Evolutionary conservation across 768 basidiomycete genomes (phyloP).

Genomic region (Ramaria rubella): DNA sequence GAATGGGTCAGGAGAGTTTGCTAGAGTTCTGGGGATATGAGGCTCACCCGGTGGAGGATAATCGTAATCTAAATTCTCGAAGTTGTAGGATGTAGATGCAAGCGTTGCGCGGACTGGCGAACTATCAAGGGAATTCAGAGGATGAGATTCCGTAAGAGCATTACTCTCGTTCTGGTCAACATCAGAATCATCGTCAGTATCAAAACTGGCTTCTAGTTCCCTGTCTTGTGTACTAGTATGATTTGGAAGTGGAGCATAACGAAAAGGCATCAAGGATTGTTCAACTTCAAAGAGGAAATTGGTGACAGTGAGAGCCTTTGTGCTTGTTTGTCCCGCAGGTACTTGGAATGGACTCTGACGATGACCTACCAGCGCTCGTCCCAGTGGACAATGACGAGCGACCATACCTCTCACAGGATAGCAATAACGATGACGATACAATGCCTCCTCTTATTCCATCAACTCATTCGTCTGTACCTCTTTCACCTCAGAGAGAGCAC

Average conservation of each 20-base stretch:
- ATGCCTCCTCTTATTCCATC: not conserved
- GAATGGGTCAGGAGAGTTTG: not conserved
- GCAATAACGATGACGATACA: not conserved
- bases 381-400: not conserved
- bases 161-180: not conserved
- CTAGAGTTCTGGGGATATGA: not conserved
- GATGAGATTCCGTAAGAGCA: not conserved
- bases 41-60: not conserved
- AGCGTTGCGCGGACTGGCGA: not conserved
- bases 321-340: not conserved
- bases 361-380: not conserved
- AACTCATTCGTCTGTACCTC: no score
- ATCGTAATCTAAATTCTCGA: slow-evolving; percentile 1
- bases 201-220: slow-evolving; percentile 3
- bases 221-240: not conserved
- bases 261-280: not conserved
- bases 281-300: not conserved
- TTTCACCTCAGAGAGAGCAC: no score
- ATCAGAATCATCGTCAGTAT: not conserved
- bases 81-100: not conserved
- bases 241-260: slow-evolving; percentile 1
- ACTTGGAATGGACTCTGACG: slow-evolving; percentile 1
- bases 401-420: not conserved
- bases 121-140: not conserved
- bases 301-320: not conserved